Evolutionary conservation across 2,329 filamentous ascomycete species (phyloP).

Genomic region (Chaetomium strumarium): DNA sequence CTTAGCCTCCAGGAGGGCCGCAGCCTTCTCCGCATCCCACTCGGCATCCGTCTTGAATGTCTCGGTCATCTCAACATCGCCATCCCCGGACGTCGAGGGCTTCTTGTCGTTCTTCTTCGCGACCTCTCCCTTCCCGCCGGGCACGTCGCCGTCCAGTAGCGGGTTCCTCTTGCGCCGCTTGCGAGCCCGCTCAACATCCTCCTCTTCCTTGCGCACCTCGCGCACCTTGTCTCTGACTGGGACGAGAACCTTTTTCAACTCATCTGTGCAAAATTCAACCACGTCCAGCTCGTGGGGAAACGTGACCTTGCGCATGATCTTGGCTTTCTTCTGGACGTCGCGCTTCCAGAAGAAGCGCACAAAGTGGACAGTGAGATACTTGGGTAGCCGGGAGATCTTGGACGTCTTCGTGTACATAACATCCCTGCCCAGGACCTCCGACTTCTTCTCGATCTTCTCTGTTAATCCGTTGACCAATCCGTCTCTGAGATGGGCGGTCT

Average conservation of each 20-base stretch:
- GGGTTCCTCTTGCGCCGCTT: slow-evolving; percentile 76
- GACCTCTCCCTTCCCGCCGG: slow-evolving; percentile 43
- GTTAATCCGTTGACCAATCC: slow-evolving; percentile 76
- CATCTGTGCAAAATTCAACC: slow-evolving; percentile 91
- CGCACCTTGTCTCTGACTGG: slow-evolving; percentile 96
- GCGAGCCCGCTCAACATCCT: slow-evolving; percentile 83
- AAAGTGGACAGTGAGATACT: slow-evolving; percentile 95
- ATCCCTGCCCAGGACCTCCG: slow-evolving; percentile 68
- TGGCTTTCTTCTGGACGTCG: slow-evolving; percentile 94
- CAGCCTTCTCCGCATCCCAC: slow-evolving; percentile 77
- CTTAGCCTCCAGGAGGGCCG: slow-evolving; percentile 71
- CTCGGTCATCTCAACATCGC: slow-evolving; percentile 66
- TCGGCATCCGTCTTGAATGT: slow-evolving; percentile 88
- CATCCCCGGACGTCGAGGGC: slow-evolving; percentile 44
- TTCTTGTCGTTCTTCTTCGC: slow-evolving; percentile 36
- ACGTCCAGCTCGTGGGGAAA: slow-evolving; percentile 91
- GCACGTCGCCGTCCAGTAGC: slow-evolving; percentile 36
- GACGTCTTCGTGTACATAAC: slow-evolving; percentile 85
- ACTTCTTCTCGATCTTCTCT: slow-evolving; percentile 89
- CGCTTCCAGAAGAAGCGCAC: slow-evolving; percentile 98
- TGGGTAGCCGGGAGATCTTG: slow-evolving; percentile 83
- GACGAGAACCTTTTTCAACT: slow-evolving; percentile 73
- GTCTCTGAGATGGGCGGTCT: slow-evolving; percentile 85
- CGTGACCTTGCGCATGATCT: slow-evolving; percentile 98
- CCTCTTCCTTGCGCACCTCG: slow-evolving; percentile 89